phyloP scores from a whole-genome alignment of 2,329 filamentous ascomycete genomes.

The Trichophyton schoenleinii region DNA sequence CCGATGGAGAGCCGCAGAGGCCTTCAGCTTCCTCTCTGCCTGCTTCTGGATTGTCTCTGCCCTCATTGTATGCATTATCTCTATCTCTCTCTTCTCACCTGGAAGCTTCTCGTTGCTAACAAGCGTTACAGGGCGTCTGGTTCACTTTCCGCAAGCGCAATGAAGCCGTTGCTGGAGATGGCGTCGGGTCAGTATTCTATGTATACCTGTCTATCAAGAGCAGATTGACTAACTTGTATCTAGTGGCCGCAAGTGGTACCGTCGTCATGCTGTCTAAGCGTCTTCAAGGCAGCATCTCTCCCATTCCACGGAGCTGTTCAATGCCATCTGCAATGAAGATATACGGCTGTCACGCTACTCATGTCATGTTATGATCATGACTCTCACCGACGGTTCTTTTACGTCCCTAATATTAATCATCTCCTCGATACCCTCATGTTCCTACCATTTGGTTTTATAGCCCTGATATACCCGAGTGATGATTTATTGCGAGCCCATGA shows the following conservation, averaged over 20 bases:
- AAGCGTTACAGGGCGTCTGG: conserved; percentile 12
- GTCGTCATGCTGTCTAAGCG: conserved; percentile 25
- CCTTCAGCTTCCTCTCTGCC: conserved; percentile 59
- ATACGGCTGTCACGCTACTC: background rate
- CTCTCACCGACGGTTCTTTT: background rate
- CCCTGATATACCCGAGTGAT: background rate
- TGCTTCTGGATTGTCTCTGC: conserved; percentile 57
- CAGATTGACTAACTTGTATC: background rate
- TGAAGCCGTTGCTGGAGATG: conserved; percentile 12
- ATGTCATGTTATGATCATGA: conserved; percentile 3
- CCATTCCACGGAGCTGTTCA: conserved; percentile 5
- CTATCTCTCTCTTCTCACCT: background rate
- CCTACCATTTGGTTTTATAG: background rate
- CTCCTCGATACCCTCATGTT: background rate
- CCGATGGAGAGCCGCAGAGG: conserved; percentile 57
- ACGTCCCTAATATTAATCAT: conserved; percentile 1
- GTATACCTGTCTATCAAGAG: background rate
- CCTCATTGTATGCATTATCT: conserved; percentile 34
- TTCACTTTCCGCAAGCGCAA: conserved; percentile 12
- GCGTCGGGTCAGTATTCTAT: background rate
- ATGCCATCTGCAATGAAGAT: background rate
- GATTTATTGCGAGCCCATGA: background rate
- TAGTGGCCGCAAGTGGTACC: conserved; percentile 21
- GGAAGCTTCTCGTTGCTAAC: background rate
- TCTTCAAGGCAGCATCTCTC: background rate